Percentiles rank a stretch among this genome's conserved stretches.
Evolutionary conservation across 1,284 basidiomycete genomes (phyloP).

Genomic region (Sanghuangporus sanghuang): DNA sequence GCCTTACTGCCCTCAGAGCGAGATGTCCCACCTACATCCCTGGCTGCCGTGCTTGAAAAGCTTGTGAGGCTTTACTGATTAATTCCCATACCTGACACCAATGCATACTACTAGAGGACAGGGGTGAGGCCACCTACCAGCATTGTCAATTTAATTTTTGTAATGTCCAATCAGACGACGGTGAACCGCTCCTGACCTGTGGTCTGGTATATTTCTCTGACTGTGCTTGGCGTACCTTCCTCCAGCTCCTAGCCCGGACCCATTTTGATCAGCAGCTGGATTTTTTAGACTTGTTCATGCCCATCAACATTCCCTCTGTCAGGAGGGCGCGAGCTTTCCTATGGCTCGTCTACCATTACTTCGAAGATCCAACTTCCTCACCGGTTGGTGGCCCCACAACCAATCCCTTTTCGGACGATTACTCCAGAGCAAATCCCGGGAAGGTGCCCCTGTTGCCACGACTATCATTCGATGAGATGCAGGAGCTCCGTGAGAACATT

Average conservation of each 20-base stretch:
- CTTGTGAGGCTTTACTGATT: conserved; percentile 32
- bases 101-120: conserved; percentile 33
- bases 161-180: conserved; percentile 48
- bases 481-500: conserved; percentile 31
- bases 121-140: conserved; percentile 54
- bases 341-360: conserved; percentile 47
- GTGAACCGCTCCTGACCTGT: conserved; percentile 30
- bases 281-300: conserved; percentile 78
- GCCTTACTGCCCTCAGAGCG: conserved; percentile 42
- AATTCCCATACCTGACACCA: conserved; percentile 19
- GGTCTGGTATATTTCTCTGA: not conserved
- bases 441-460: conserved; percentile 34
- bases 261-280: conserved; percentile 75
- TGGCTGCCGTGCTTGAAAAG: conserved; percentile 41
- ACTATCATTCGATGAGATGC: conserved; percentile 32
- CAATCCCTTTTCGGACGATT: conserved; percentile 42
- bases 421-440: conserved; percentile 31
- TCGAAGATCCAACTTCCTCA: conserved; percentile 31
- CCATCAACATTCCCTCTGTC: conserved; percentile 61
- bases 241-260: conserved; percentile 58
- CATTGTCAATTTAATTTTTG: conserved; percentile 56
- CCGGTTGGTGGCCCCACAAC: conserved; percentile 20
- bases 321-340: conserved; percentile 71
- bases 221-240: not conserved
- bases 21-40: conserved; percentile 39